phyloP scores from a whole-genome alignment of 108 stramenopile genomes.

The Nitzschia sp. region DNA sequence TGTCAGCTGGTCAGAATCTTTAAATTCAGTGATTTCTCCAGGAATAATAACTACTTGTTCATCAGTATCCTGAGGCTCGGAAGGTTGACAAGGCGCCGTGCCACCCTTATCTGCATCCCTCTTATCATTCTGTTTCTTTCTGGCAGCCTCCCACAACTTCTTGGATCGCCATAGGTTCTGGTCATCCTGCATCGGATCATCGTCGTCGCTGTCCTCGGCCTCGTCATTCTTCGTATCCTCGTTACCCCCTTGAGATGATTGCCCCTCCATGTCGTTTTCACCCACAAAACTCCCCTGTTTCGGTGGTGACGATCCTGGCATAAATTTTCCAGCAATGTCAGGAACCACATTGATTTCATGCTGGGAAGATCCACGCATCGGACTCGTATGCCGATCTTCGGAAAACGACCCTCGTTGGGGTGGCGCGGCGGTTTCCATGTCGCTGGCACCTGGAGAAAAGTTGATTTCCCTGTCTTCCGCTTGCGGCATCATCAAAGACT shows the following conservation, averaged over 20 bases:
- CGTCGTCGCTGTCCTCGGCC: background rate
- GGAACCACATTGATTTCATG: constrained; percentile 6
- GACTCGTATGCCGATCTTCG: background rate
- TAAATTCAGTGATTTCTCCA: background rate
- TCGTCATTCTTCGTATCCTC: background rate
- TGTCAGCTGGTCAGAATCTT: background rate
- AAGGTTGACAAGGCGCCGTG: background rate
- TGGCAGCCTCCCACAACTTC: background rate
- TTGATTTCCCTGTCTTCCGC: background rate
- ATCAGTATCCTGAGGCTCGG: background rate
- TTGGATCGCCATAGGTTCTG: background rate
- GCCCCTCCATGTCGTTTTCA: background rate
- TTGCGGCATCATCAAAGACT: background rate
- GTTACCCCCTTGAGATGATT: background rate
- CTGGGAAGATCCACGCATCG: background rate
- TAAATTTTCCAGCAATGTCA: background rate
- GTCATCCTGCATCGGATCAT: background rate
- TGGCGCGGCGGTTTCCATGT: background rate
- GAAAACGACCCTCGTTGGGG: background rate
- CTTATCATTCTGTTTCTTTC: background rate
- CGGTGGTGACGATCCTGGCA: background rate
- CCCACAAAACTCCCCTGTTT: background rate
- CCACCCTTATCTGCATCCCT: background rate
- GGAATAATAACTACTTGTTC: too few relatives aligned
- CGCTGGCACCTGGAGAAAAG: constrained; percentile 6